Evolutionary conservation across 2,329 filamentous ascomycete species (phyloP).

Genomic region (Aspergillus proliferans): DNA sequence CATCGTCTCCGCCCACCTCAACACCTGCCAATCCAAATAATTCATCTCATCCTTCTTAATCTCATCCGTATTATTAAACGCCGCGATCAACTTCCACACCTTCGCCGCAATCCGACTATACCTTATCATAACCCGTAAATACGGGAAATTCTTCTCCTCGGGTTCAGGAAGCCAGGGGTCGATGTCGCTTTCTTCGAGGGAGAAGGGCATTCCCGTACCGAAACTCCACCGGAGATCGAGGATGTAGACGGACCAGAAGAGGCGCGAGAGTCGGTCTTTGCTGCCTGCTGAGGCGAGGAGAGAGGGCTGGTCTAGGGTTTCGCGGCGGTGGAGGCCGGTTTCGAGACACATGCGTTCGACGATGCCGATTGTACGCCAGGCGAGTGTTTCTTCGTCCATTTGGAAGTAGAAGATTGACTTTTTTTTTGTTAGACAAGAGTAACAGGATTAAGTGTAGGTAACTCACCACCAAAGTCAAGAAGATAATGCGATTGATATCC

Average conservation of each 20-base stretch:
- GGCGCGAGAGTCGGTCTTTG: constrained; percentile 59
- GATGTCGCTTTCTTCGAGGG: constrained; percentile 75
- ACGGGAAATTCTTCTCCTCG: constrained; percentile 52
- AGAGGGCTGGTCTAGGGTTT: constrained; percentile 62
- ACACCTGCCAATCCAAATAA: constrained; percentile 71
- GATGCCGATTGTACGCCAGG: constrained; percentile 85
- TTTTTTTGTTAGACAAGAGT: constrained; percentile 3
- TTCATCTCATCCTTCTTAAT: constrained; percentile 69
- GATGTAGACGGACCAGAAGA: constrained; percentile 83
- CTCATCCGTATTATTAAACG: constrained; percentile 58
- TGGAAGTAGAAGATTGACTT: constrained; percentile 74
- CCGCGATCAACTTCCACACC: constrained; percentile 77
- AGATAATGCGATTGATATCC: constrained; percentile 53
- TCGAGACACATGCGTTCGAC: constrained; percentile 72
- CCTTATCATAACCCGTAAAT: constrained; percentile 76
- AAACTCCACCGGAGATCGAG: constrained; percentile 87
- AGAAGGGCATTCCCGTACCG: constrained; percentile 77
- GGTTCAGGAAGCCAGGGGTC: constrained; percentile 72
- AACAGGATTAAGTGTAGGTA: neutral
- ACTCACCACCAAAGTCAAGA: constrained; percentile 47
- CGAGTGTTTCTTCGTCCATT: constrained; percentile 73
- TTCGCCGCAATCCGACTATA: constrained; percentile 77
- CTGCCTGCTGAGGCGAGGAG: constrained; percentile 55
- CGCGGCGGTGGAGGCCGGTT: constrained; percentile 72
- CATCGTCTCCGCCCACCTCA: constrained; percentile 74